Evolutionary conservation across 139 green algal species (phyloP).

Genomic region (Tetraselmis chui): DNA sequence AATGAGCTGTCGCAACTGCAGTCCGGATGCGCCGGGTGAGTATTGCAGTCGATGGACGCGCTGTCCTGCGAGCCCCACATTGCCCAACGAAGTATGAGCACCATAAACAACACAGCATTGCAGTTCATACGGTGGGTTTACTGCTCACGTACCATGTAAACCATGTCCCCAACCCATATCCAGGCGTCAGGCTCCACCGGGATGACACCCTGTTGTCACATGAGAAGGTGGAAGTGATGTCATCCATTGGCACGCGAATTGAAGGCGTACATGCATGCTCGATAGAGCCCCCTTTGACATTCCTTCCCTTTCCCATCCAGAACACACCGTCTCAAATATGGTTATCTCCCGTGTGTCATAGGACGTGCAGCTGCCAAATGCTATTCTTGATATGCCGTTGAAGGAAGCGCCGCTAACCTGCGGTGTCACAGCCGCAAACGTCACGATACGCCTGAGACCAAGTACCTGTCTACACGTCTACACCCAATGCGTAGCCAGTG

Average conservation of each 20-base stretch:
- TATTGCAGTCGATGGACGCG: slow-evolving; percentile 22
- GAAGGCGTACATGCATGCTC: too few relatives aligned
- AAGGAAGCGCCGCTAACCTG: too few relatives aligned
- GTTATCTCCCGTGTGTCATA: slow-evolving; percentile 41
- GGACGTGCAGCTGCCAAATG: slow-evolving; percentile 45
- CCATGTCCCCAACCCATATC: slow-evolving; percentile 64
- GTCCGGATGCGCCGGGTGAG: slow-evolving; percentile 8
- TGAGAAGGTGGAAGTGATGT: background rate
- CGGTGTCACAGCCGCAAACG: too few relatives aligned
- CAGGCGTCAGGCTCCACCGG: slow-evolving; percentile 47
- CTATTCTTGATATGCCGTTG: slow-evolving; percentile 21
- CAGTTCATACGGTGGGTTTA: slow-evolving; percentile 17
- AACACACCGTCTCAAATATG: slow-evolving; percentile 37
- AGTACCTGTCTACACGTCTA: too few relatives aligned
- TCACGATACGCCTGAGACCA: too few relatives aligned
- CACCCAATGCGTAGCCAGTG: too few relatives aligned
- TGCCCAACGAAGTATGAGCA: too few relatives aligned
- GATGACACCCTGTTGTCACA: slow-evolving; percentile 37
- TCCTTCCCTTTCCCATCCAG: too few relatives aligned
- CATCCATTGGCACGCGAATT: too few relatives aligned
- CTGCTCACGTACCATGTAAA: too few relatives aligned
- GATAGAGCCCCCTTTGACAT: too few relatives aligned
- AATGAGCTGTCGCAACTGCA: slow-evolving; percentile 40
- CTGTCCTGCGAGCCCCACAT: slow-evolving; percentile 7
- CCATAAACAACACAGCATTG: background rate